phyloP scores from a whole-genome alignment of 768 basidiomycete genomes.

The Peribolospora kevripleyi region DNA sequence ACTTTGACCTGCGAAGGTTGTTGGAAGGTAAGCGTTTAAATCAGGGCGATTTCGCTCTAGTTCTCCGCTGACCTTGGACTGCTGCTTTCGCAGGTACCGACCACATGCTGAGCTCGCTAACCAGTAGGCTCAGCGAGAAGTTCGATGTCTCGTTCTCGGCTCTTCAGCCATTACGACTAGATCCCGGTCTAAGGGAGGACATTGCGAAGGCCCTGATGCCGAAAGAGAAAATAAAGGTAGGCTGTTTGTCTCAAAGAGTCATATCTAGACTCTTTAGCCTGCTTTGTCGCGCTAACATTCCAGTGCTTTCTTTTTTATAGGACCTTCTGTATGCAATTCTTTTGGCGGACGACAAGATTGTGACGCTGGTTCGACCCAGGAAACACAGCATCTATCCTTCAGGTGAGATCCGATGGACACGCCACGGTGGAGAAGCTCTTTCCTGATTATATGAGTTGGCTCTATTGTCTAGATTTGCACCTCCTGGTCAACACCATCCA shows the following conservation, averaged over 20 bases:
- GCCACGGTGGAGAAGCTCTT: no score
- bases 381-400: constrained; percentile 67
- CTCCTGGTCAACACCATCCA: constrained; percentile 76
- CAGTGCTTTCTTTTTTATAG: constrained; percentile 21
- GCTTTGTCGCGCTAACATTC: not conserved
- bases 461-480: constrained; percentile 22
- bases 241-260: constrained; percentile 3
- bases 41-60: constrained; percentile 21
- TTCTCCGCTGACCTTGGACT: not conserved
- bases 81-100: constrained; percentile 2
- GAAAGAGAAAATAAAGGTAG: constrained; percentile 50
- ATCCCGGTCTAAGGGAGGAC: constrained; percentile 8
- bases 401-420: constrained; percentile 19
- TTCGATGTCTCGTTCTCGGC: constrained; percentile 40
- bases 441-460: no score
- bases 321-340: constrained; percentile 79
- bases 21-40: constrained; percentile 17
- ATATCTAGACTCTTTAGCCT: not conserved
- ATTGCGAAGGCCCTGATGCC: constrained; percentile 65
- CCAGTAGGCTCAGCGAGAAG: constrained; percentile 31
- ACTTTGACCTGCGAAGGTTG: constrained; percentile 48
- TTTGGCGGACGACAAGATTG: constrained; percentile 47
- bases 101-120: constrained; percentile 5
- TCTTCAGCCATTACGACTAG: constrained; percentile 6
- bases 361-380: constrained; percentile 67